Evolutionary conservation across 2,329 filamentous ascomycete genomes (phyloP).

Genomic region (Bipolaris gigantea): DNA sequence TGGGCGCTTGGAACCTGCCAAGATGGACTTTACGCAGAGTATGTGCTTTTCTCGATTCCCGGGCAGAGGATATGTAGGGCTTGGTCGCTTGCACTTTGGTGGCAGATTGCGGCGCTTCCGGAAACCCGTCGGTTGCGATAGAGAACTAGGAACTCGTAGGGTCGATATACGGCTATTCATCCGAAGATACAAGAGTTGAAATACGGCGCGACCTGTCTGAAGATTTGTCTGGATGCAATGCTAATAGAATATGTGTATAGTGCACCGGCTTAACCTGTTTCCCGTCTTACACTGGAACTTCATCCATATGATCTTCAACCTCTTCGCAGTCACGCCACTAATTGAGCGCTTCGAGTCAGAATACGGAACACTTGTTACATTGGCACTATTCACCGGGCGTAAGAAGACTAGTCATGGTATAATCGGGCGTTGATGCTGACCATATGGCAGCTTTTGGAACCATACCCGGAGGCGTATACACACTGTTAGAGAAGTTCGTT

Average conservation of each 20-base stretch:
- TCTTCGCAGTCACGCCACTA: slow-evolving; percentile 79
- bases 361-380: slow-evolving; percentile 84
- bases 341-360: slow-evolving; percentile 92
- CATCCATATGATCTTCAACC: slow-evolving; percentile 78
- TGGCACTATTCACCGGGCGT: slow-evolving; percentile 90
- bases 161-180: neutral
- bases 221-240: slow-evolving; percentile 5
- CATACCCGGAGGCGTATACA: slow-evolving; percentile 79
- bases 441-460: slow-evolving; percentile 45
- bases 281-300: slow-evolving; percentile 82
- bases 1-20: slow-evolving; percentile 76
- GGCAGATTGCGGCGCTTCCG: neutral
- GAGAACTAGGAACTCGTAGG: neutral
- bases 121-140: neutral
- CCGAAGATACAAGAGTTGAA: neutral
- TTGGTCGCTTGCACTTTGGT: neutral
- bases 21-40: slow-evolving; percentile 73
- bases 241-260: slow-evolving; percentile 51
- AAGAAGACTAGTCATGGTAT: slow-evolving; percentile 45
- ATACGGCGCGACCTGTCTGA: neutral
- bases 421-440: slow-evolving; percentile 54
- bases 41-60: slow-evolving; percentile 44
- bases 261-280: slow-evolving; percentile 91
- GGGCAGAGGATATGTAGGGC: neutral
- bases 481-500: slow-evolving; percentile 74